Percentiles rank a stretch among this genome's conserved stretches.
These are phyloP conservation scores for Calonectria leucothoes DNA, from an alignment of 2,329 filamentous ascomycete species.

Conservation along the genomic window DNA sequence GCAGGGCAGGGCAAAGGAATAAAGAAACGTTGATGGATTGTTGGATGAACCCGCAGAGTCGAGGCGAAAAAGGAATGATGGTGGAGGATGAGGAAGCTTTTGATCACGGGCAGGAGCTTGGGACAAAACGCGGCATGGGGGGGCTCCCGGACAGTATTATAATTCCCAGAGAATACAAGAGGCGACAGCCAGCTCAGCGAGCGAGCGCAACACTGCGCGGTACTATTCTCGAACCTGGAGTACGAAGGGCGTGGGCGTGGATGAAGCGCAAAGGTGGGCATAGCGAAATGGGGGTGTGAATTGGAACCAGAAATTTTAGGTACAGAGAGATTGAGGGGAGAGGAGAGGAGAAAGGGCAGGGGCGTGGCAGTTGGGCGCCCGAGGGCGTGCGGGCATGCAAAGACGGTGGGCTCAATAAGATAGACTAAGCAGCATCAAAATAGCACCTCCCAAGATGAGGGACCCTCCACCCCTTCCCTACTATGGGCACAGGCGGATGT, in stretches of 20 bases:
- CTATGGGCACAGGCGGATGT: background rate
- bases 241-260: constrained; percentile 17
- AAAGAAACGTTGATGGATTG: constrained; percentile 20
- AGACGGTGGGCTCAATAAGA: constrained; percentile 15
- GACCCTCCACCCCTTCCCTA: constrained; percentile 13
- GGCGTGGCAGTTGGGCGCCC: background rate
- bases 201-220: constrained; percentile 24
- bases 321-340: background rate
- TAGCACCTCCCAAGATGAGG: constrained; percentile 24
- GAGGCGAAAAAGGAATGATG: constrained; percentile 21
- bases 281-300: constrained; percentile 10
- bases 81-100: constrained; percentile 25
- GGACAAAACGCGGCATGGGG: constrained; percentile 31
- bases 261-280: background rate
- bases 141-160: constrained; percentile 28
- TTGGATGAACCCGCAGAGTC: constrained; percentile 24
- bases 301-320: background rate
- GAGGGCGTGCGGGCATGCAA: constrained; percentile 14
- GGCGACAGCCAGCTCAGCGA: constrained; percentile 35
- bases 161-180: constrained; percentile 30
- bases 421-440: constrained; percentile 27
- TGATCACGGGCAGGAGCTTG: constrained; percentile 44
- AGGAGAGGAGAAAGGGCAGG: background rate
- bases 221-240: constrained; percentile 11
- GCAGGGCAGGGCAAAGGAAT: constrained; percentile 24